Conservation (phyloP, 345 rosid genomes). For the Moricandia arvensis region DNA sequence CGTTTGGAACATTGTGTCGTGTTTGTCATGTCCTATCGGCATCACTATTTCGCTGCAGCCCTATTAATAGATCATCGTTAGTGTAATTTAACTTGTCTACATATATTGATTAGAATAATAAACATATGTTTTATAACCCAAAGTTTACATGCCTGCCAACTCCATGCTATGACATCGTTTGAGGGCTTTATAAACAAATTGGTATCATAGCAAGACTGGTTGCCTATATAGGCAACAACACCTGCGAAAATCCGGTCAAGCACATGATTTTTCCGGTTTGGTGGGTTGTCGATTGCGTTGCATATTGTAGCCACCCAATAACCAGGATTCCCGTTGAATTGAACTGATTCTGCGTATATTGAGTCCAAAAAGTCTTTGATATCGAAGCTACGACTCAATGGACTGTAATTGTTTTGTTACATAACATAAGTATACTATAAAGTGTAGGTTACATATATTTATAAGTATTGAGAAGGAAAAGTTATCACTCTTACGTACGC, state of each 20-base stretch:
- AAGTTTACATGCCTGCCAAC: slow-evolving; percentile 41
- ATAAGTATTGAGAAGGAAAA: not conserved
- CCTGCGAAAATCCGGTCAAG: slow-evolving; percentile 44
- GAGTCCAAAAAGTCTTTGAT: slow-evolving; percentile 32
- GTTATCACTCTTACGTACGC: slow-evolving; percentile 11
- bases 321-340: slow-evolving; percentile 38
- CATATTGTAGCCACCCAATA: slow-evolving; percentile 41
- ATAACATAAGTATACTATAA: not conserved
- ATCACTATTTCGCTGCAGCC: slow-evolving; percentile 68
- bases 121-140: not conserved
- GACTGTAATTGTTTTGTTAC: slow-evolving; percentile 17
- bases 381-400: slow-evolving; percentile 25
- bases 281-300: slow-evolving; percentile 37
- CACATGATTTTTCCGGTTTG: slow-evolving; percentile 19
- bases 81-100: not conserved
- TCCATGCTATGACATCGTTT: slow-evolving; percentile 37
- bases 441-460: not conserved
- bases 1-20: slow-evolving; percentile 57
- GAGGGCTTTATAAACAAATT: slow-evolving; percentile 14
- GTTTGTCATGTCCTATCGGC: slow-evolving; percentile 50
- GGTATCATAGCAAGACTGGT: slow-evolving; percentile 33
- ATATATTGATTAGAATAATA: not conserved
- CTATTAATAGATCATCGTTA: not conserved
- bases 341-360: slow-evolving; percentile 38
- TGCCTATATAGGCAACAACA: slow-evolving; percentile 22